These are phyloP conservation scores for Cryptosporidium tyzzeri DNA, from an alignment of 169 alveolate genomes.

Conservation along the genomic window DNA sequence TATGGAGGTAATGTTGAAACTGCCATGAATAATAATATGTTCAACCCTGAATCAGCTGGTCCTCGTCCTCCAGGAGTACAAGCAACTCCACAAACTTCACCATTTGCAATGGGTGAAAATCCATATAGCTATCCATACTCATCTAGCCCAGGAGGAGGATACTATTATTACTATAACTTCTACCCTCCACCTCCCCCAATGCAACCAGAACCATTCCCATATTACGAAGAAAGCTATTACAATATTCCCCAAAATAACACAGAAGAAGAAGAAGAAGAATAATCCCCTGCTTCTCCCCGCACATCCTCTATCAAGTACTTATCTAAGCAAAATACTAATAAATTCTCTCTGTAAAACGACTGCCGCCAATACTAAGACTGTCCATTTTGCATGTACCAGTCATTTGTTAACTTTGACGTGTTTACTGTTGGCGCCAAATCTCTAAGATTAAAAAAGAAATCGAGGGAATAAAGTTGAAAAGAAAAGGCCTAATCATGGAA, in stretches of 20 bases:
- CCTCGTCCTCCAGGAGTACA: constrained; percentile 75
- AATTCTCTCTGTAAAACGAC: neutral
- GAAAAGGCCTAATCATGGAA: neutral
- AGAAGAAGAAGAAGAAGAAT: neutral
- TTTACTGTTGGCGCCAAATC: neutral
- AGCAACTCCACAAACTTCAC: constrained; percentile 59
- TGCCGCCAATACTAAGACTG: neutral
- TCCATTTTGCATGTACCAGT: neutral
- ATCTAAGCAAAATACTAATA: too few species aligned
- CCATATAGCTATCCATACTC: constrained; percentile 72
- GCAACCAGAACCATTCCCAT: constrained; percentile 9
- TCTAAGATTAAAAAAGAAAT: too few species aligned
- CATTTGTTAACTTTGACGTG: neutral
- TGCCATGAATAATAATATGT: constrained; percentile 73
- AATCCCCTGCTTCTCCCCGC: neutral
- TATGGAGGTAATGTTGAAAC: constrained; percentile 78
- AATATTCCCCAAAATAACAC: neutral
- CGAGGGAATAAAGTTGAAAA: neutral
- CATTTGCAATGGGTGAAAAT: constrained; percentile 55
- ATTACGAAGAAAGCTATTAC: neutral
- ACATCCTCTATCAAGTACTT: neutral
- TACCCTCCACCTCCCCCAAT: neutral
- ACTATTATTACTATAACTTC: constrained; percentile 36
- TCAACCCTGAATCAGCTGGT: constrained; percentile 62
- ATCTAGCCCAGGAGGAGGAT: constrained; percentile 74